Evolutionary conservation across 495 filamentous ascomycete genomes (phyloP).

Genomic region (Xanthoparmelia taractica): DNA sequence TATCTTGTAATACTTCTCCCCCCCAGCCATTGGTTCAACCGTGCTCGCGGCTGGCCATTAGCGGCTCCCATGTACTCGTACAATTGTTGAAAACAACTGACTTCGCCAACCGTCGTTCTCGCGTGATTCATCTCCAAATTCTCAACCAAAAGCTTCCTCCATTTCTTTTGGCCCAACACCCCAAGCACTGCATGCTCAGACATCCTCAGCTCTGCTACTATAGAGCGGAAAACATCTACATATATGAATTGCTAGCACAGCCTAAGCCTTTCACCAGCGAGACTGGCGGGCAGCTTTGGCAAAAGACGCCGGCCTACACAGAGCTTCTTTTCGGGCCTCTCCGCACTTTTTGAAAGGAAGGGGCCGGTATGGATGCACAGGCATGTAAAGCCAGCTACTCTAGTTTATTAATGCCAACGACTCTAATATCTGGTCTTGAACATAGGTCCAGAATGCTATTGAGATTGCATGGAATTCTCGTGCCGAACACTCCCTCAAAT

Average conservation of each 20-base stretch:
- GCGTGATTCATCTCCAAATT: background rate
- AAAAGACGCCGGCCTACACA: background rate
- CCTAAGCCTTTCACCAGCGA: background rate
- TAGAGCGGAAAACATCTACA: conserved; percentile 7
- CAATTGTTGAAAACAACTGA: background rate
- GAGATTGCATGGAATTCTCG: conserved; percentile 76
- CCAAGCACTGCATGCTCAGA: background rate
- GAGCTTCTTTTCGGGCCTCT: background rate
- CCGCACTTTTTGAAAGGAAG: background rate
- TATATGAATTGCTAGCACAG: conserved; percentile 23
- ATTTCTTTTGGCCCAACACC: background rate
- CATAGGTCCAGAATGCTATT: conserved; percentile 82
- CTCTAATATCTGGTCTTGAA: conserved; percentile 4
- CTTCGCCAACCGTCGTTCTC: background rate
- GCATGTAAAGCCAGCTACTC: conserved; percentile 8
- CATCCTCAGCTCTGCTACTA: background rate
- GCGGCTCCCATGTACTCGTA: background rate
- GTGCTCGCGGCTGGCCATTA: background rate
- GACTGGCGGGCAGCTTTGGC: background rate
- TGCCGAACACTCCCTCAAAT: conserved; percentile 65
- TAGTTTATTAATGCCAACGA: background rate
- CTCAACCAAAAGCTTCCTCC: background rate
- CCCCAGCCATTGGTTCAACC: background rate
- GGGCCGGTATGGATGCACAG: conserved; percentile 14
- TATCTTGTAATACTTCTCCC: background rate